A percentile compares a stretch with the other conserved stretches of the same genome.
These are phyloP conservation scores for Kwoniella dendrophila DNA, from an alignment of 768 basidiomycete genomes.

Conservation along the genomic window DNA sequence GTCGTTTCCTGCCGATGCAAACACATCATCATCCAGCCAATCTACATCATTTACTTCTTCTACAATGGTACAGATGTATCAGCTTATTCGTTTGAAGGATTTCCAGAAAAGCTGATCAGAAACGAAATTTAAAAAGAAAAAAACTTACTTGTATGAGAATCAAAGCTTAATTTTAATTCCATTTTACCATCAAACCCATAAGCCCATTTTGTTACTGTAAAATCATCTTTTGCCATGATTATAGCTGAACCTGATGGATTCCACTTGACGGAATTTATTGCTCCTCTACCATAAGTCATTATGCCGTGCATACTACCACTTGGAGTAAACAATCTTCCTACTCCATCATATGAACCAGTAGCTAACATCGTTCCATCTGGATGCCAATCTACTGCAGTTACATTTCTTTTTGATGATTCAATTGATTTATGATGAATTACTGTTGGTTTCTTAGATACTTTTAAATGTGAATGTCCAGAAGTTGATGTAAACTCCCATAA, in stretches of 20 bases:
- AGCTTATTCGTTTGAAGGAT: slow-evolving; percentile 1
- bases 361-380: slow-evolving; percentile 50
- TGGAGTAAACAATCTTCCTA: slow-evolving; percentile 49
- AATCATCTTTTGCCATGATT: slow-evolving; percentile 43
- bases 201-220: slow-evolving; percentile 32
- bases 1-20: slow-evolving; percentile 53
- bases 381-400: slow-evolving; percentile 50
- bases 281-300: slow-evolving; percentile 48
- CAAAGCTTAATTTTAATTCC: slow-evolving; percentile 30
- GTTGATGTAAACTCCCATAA: slow-evolving; percentile 47
- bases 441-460: slow-evolving; percentile 22
- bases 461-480: neutral
- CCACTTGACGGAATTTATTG: slow-evolving; percentile 49
- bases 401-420: slow-evolving; percentile 40
- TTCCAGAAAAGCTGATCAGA: slow-evolving; percentile 4
- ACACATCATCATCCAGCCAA: slow-evolving; percentile 53
- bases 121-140: neutral
- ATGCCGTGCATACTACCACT: slow-evolving; percentile 42
- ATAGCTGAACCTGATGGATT: slow-evolving; percentile 39
- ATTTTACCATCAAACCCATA: slow-evolving; percentile 22
- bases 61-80: slow-evolving; percentile 1
- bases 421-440: slow-evolving; percentile 42
- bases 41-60: slow-evolving; percentile 54
- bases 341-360: slow-evolving; percentile 48
- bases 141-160: slow-evolving; percentile 42